Conservation (phyloP, 2,329 filamentous ascomycete genomes). For the Fusarium devonianum region DNA sequence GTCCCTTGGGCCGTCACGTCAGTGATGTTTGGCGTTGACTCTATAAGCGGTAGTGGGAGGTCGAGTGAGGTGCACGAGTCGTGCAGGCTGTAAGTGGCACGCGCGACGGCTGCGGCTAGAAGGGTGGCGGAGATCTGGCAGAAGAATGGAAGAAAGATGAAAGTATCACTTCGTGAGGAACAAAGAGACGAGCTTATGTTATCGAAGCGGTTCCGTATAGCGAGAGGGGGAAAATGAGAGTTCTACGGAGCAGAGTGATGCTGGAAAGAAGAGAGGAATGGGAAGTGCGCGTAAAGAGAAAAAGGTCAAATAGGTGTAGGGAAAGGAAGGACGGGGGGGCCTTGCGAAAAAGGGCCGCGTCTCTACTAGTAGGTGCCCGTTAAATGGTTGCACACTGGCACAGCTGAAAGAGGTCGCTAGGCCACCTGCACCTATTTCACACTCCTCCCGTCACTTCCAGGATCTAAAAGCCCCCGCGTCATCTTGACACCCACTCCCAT, state of each 20-base stretch:
- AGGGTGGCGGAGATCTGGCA: slow-evolving; percentile 4
- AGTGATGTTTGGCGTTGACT: slow-evolving; percentile 12
- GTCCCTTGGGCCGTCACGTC: slow-evolving; percentile 6
- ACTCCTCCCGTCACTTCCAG: too few relatives aligned
- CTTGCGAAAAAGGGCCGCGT: too few relatives aligned
- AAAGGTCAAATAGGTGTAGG: background rate
- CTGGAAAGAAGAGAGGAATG: background rate
- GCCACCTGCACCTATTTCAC: background rate
- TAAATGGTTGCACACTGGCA: too few relatives aligned
- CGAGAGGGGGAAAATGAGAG: slow-evolving; percentile 6
- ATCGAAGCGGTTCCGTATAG: background rate
- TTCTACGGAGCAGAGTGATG: too few relatives aligned
- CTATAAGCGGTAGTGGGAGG: slow-evolving; percentile 14
- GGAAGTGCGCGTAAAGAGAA: slow-evolving; percentile 3
- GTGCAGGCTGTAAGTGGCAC: slow-evolving; percentile 20
- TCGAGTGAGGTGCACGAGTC: slow-evolving; percentile 26
- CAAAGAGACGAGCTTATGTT: background rate
- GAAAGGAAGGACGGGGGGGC: too few relatives aligned
- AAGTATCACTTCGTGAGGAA: background rate
- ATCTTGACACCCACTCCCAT: slow-evolving; percentile 14
- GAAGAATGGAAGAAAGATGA: slow-evolving; percentile 17
- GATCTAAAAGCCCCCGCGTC: slow-evolving; percentile 33
- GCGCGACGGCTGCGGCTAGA: slow-evolving; percentile 17
- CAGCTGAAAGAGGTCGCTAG: too few relatives aligned
- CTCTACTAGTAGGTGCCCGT: too few relatives aligned